A percentile compares a stretch with the other conserved stretches of the same genome.
These are phyloP conservation scores for Sphagnum contortum DNA, from an alignment of 225 moss, liverwort and hornwort species.

Conservation along the genomic window DNA sequence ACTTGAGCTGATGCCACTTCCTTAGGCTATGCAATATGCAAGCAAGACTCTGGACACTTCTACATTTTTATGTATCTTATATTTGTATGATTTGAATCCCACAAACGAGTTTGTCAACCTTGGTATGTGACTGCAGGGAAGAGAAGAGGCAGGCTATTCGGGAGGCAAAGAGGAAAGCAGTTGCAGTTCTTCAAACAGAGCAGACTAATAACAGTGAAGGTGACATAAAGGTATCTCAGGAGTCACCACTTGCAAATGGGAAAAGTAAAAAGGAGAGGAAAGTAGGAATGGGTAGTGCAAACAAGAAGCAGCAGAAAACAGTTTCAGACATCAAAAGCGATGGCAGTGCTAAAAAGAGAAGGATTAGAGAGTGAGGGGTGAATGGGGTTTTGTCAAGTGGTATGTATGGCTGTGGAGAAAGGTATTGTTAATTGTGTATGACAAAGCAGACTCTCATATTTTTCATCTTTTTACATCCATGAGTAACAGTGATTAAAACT, in stretches of 20 bases:
- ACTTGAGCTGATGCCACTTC: too few species aligned
- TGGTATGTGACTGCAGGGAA: conserved; percentile 30
- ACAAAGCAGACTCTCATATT: too few species aligned
- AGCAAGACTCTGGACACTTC: too few species aligned
- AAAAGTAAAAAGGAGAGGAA: conserved; percentile 1
- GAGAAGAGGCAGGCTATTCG: conserved; percentile 51
- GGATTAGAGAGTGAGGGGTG: not conserved
- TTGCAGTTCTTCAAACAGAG: not conserved
- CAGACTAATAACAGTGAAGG: not conserved
- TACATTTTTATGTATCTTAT: not conserved
- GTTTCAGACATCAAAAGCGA: not conserved
- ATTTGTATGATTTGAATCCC: too few species aligned
- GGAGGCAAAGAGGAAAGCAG: conserved; percentile 46
- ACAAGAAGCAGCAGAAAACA: not conserved
- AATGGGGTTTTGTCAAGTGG: too few species aligned
- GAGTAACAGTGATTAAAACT: too few species aligned
- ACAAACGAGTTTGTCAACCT: too few species aligned
- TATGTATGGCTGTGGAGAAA: too few species aligned
- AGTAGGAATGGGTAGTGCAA: conserved; percentile 4
- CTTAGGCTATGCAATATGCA: too few species aligned
- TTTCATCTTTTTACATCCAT: too few species aligned
- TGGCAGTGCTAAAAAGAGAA: conserved; percentile 1
- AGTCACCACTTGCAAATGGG: not conserved
- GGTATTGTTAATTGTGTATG: too few species aligned
- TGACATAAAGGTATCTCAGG: not conserved